These are phyloP conservation scores for Cenchrus americanus DNA, from an alignment of 176 grass and related monocot genomes.

Conservation along the genomic window DNA sequence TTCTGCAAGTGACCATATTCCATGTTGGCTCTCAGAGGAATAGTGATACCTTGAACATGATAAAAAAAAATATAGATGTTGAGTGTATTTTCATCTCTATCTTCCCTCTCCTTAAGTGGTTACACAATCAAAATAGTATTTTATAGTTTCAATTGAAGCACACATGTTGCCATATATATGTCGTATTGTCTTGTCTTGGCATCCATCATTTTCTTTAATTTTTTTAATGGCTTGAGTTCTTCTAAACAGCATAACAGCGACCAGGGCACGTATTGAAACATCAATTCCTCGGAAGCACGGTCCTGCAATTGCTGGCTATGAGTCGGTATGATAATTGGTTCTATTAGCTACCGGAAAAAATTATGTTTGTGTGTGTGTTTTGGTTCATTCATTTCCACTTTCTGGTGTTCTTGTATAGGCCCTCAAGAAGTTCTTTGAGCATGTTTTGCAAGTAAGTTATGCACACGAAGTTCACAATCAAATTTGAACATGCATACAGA, in stretches of 20 bases:
- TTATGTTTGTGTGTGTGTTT: conserved; percentile 11
- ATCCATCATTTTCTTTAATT: not conserved
- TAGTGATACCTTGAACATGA: conserved; percentile 1
- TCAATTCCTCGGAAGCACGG: conserved; percentile 94
- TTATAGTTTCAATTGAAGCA: conserved; percentile 15
- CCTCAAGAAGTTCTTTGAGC: conserved; percentile 94
- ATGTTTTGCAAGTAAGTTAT: conserved; percentile 83
- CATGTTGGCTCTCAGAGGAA: not conserved
- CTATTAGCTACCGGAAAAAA: not conserved
- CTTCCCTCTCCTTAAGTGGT: not conserved
- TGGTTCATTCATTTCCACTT: conserved; percentile 43
- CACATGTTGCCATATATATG: conserved; percentile 5
- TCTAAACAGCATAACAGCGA: conserved; percentile 85
- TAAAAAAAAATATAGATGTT: not conserved
- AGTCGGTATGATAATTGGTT: conserved; percentile 58
- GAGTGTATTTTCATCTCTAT: conserved; percentile 17
- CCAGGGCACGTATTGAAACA: conserved; percentile 80
- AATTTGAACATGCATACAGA: conserved; percentile 16
- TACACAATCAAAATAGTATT: not conserved
- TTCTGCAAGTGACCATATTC: conserved; percentile 2
- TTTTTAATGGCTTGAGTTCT: conserved; percentile 32
- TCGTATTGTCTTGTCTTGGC: not conserved
- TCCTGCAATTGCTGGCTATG: conserved; percentile 96
- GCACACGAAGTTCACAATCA: conserved; percentile 25
- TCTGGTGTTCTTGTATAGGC: conserved; percentile 64